Evolutionary conservation across 1,284 basidiomycete genomes (phyloP).

Genomic region (Boletus smithii): DNA sequence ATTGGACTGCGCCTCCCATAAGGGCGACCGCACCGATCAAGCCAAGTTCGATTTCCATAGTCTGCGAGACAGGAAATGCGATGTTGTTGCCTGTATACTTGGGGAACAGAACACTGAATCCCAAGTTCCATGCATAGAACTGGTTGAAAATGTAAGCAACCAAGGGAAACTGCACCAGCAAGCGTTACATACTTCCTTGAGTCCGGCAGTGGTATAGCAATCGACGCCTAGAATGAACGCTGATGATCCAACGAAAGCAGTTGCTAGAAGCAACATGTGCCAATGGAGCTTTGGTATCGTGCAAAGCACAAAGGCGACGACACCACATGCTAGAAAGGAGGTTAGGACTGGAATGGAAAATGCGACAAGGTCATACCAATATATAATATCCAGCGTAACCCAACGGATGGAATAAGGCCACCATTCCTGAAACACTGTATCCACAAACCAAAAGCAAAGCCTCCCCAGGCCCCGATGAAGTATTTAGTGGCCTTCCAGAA

Average conservation of each 20-base stretch:
- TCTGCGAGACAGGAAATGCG: constrained; percentile 79
- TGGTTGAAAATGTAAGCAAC: constrained; percentile 30
- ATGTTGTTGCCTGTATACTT: constrained; percentile 67
- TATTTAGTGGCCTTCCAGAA: constrained; percentile 87
- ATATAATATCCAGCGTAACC: constrained; percentile 84
- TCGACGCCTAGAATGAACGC: constrained; percentile 91
- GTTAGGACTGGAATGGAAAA: constrained; percentile 17
- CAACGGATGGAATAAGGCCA: constrained; percentile 74
- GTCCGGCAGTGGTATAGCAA: constrained; percentile 85
- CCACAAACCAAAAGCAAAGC: constrained; percentile 84
- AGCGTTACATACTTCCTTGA: constrained; percentile 72
- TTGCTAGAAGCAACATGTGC: constrained; percentile 76
- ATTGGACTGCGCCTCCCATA: constrained; percentile 87
- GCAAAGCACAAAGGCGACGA: constrained; percentile 58
- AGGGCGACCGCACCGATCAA: constrained; percentile 78
- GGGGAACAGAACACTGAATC: constrained; percentile 76
- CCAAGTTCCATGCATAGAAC: constrained; percentile 96
- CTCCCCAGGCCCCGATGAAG: constrained; percentile 85
- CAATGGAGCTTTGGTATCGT: constrained; percentile 75
- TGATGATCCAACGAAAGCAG: constrained; percentile 88
- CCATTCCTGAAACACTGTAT: constrained; percentile 81
- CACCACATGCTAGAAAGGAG: constrained; percentile 44
- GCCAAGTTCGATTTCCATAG: constrained; percentile 92
- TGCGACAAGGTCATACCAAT: constrained; percentile 51
- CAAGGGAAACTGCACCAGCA: background rate